Percentiles rank a stretch among this genome's conserved stretches.
phyloP scores from a whole-genome alignment of 306 rosid genomes.

The Acacia melanoxylon region DNA sequence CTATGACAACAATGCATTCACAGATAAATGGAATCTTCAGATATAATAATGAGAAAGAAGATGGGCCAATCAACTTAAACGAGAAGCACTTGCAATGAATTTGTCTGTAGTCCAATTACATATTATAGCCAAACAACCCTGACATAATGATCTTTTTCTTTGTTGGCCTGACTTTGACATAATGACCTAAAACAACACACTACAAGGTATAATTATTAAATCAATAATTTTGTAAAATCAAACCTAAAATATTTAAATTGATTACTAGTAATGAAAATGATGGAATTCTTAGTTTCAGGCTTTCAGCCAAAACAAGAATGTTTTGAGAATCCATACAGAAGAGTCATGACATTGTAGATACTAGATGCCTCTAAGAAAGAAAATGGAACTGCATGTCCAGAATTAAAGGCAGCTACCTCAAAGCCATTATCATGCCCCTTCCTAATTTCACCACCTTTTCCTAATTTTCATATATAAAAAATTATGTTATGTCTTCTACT shows the following conservation, averaged over 20 bases:
- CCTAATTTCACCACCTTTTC: neutral
- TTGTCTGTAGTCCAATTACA: neutral
- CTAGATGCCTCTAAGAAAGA: neutral
- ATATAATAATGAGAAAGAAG: neutral
- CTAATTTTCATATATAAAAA: neutral
- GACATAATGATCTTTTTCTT: no score
- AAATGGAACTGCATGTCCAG: neutral
- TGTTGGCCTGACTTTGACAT: neutral
- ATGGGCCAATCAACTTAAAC: neutral
- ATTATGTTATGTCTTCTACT: neutral
- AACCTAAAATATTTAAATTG: neutral
- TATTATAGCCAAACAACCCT: neutral
- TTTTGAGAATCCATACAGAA: neutral
- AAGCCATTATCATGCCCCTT: neutral
- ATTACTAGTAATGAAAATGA: neutral
- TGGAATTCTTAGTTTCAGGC: neutral
- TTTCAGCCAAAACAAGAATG: neutral
- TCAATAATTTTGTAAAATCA: conserved; percentile 2
- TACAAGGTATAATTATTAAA: neutral
- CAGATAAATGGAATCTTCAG: neutral
- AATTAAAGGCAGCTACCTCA: neutral
- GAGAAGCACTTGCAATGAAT: neutral
- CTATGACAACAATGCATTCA: conserved; percentile 5
- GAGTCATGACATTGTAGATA: neutral
- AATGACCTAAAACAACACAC: neutral